These are phyloP conservation scores for Inga oerstediana DNA, from an alignment of 306 rosid species.

Conservation along the genomic window DNA sequence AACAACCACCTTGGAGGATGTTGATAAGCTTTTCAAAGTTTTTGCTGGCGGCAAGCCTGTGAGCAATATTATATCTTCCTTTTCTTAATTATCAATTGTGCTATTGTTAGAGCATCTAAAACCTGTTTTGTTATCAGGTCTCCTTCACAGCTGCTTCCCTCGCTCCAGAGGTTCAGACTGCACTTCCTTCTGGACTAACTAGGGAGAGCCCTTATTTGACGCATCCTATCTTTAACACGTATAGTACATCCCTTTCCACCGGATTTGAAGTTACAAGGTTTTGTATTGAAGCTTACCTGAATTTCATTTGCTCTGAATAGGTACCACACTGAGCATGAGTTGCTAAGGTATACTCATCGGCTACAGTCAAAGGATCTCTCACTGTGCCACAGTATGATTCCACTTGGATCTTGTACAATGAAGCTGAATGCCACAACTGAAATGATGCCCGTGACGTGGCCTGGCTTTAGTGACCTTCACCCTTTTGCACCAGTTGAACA, in stretches of 20 bases:
- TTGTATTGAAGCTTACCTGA: constrained; percentile 28
- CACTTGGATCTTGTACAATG: constrained; percentile 98
- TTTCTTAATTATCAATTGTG: background rate
- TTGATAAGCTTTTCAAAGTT: constrained; percentile 84
- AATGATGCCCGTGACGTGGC: constrained; percentile 99
- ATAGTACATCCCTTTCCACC: constrained; percentile 47
- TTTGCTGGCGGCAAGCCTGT: constrained; percentile 71
- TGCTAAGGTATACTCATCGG: constrained; percentile 80
- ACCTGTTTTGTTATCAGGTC: constrained; percentile 50
- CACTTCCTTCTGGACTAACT: constrained; percentile 68
- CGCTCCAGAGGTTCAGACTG: constrained; percentile 73
- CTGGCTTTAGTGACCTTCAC: constrained; percentile 76
- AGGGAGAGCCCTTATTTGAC: constrained; percentile 84
- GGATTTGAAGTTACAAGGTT: constrained; percentile 28
- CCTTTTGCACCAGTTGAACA: constrained; percentile 95
- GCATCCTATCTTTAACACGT: constrained; percentile 94
- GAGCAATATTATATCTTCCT: constrained; percentile 28
- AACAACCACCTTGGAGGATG: constrained; percentile 94
- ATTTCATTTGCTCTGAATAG: constrained; percentile 45
- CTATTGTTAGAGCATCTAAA: constrained; percentile 27
- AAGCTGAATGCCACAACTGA: constrained; percentile 95
- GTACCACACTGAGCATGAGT: constrained; percentile 97
- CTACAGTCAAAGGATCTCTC: constrained; percentile 93
- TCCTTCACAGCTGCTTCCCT: constrained; percentile 92
- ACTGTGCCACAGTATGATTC: constrained; percentile 97